Percentiles rank a stretch among this genome's conserved stretches.
Conservation (phyloP, 2,329 filamentous ascomycete species). For the Ophiocordyceps camponoti-saundersi region DNA sequence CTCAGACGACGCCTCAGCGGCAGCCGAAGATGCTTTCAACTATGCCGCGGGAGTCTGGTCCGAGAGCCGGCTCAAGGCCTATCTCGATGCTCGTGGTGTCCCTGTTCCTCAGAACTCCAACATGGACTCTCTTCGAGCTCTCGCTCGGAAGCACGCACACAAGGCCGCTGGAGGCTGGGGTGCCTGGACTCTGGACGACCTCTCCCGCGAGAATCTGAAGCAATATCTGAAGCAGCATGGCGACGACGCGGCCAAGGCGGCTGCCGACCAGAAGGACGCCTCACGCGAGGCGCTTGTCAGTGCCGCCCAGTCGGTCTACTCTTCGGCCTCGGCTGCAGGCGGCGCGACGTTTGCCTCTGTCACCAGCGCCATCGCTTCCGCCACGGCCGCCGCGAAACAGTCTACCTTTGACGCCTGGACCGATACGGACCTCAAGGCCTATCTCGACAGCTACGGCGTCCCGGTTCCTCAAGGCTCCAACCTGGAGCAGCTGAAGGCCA, state of each 20-base stretch:
- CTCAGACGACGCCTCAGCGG: conserved; percentile 48
- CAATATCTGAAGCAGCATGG: conserved; percentile 34
- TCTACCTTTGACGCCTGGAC: conserved; percentile 58
- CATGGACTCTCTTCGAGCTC: conserved; percentile 54
- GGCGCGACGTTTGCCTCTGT: conserved; percentile 46
- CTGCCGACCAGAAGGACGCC: conserved; percentile 42
- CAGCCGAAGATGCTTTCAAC: conserved; percentile 51
- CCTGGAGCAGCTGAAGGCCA: conserved; percentile 51
- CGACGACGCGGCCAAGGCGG: conserved; percentile 37
- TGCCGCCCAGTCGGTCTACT: conserved; percentile 43
- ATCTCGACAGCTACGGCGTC: conserved; percentile 65
- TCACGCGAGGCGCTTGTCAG: conserved; percentile 58
- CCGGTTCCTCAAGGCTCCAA: conserved; percentile 48
- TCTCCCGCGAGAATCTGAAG: conserved; percentile 53
- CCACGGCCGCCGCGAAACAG: conserved; percentile 48
- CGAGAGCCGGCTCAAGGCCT: conserved; percentile 60
- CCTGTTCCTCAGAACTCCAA: conserved; percentile 57
- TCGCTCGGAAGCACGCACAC: conserved; percentile 57
- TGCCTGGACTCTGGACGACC: conserved; percentile 68
- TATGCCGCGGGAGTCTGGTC: conserved; percentile 47
- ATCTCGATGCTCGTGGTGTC: conserved; percentile 59
- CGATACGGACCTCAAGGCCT: conserved; percentile 56
- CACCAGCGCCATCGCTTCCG: conserved; percentile 51
- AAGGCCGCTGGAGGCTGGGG: conserved; percentile 51
- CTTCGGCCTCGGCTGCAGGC: conserved; percentile 39